phyloP scores from a whole-genome alignment of 768 basidiomycete species.

The Suillus tomentosus region DNA sequence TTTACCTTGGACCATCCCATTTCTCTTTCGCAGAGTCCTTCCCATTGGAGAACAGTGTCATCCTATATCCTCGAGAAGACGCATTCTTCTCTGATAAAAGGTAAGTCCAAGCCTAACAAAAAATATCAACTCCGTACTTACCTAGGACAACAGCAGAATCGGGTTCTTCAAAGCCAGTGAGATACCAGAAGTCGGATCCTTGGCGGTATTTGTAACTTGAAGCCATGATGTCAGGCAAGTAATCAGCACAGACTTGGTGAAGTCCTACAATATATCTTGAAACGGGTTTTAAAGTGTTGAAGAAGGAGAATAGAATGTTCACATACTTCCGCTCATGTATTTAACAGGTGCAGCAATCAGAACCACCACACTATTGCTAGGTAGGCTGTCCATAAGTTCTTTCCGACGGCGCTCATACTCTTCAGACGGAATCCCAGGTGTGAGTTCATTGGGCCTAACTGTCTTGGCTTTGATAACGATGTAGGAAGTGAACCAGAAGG shows the following conservation, averaged over 20 bases:
- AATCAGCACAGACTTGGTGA: constrained; percentile 9
- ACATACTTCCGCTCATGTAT: constrained; percentile 82
- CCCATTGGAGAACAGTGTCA: constrained; percentile 82
- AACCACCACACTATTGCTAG: constrained; percentile 73
- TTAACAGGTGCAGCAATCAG: constrained; percentile 79
- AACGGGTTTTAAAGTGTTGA: constrained; percentile 18
- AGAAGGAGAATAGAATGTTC: constrained; percentile 13
- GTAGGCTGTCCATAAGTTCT: constrained; percentile 72
- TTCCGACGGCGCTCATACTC: constrained; percentile 79
- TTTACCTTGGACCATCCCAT: constrained; percentile 86
- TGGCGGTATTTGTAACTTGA: constrained; percentile 93
- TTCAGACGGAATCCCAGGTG: constrained; percentile 72
- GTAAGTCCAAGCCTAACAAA: constrained; percentile 11
- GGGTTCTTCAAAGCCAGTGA: constrained; percentile 95
- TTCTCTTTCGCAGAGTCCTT: constrained; percentile 76
- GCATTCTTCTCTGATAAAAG: constrained; percentile 62
- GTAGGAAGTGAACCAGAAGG: constrained; percentile 8
- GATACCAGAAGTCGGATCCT: constrained; percentile 90
- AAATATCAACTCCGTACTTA: constrained; percentile 50
- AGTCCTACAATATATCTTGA: constrained; percentile 74
- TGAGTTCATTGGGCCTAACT: constrained; percentile 70
- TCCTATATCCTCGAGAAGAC: constrained; percentile 74
- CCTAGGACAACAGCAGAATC: constrained; percentile 87
- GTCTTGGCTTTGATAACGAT: constrained; percentile 12
- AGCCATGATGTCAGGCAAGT: constrained; percentile 14